phyloP scores from a whole-genome alignment of 495 filamentous ascomycete genomes.

The Penicillium taxi region DNA sequence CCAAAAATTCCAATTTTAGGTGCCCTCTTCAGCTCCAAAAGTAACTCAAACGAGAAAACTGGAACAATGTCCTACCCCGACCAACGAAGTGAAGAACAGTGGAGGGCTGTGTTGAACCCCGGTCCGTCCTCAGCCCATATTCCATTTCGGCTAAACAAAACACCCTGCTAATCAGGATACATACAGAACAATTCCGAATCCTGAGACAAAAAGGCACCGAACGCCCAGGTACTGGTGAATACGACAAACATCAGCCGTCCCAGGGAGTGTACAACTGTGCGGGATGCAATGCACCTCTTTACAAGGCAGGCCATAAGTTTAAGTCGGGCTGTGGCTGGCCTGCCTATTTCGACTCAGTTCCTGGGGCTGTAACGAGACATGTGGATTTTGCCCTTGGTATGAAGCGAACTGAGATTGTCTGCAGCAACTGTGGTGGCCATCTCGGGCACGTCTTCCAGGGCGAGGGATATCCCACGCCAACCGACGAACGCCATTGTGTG shows the following conservation, averaged over 20 bases:
- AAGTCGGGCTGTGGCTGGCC: slow-evolving; percentile 96
- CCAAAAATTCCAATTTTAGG: slow-evolving; percentile 68
- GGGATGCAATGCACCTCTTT: slow-evolving; percentile 79
- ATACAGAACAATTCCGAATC: slow-evolving; percentile 83
- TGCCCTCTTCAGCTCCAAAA: slow-evolving; percentile 63
- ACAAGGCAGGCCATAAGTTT: slow-evolving; percentile 88
- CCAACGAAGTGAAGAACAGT: slow-evolving; percentile 72
- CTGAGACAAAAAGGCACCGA: slow-evolving; percentile 90
- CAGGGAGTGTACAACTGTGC: slow-evolving; percentile 77
- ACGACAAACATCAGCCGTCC: slow-evolving; percentile 73
- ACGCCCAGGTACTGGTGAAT: slow-evolving; percentile 66
- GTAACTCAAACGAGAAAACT: slow-evolving; percentile 26
- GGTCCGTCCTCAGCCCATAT: slow-evolving; percentile 39
- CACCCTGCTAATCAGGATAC: too few species aligned
- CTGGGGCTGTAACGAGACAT: slow-evolving; percentile 76
- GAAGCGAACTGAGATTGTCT: slow-evolving; percentile 86
- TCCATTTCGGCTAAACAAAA: slow-evolving; percentile 5
- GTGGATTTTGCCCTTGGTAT: slow-evolving; percentile 73
- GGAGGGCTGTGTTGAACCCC: slow-evolving; percentile 72
- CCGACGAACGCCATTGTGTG: slow-evolving; percentile 94
- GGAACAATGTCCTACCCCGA: slow-evolving; percentile 71
- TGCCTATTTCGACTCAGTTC: slow-evolving; percentile 89
- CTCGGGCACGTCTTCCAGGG: slow-evolving; percentile 97
- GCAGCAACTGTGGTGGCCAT: slow-evolving; percentile 89
- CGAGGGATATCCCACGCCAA: slow-evolving; percentile 82